Base-by-base conservation (phyloP, 73 alveolate species). In the Tetrahymena elliotti region DNA sequence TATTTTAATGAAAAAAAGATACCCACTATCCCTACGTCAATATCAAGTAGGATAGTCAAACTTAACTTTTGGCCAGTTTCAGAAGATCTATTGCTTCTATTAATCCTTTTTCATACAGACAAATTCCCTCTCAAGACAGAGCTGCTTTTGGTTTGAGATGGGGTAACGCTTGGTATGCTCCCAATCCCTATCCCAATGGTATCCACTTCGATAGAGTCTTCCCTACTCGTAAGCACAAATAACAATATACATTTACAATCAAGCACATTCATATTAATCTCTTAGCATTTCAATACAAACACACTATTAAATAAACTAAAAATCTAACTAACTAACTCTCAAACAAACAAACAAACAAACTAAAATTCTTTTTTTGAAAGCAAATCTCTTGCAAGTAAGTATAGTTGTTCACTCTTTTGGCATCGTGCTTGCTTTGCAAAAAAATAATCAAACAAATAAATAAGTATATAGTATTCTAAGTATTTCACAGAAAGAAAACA, bases 111-210 rank as follows among this genome's bases (percentile, higher is more conserved):
- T 94, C 96, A 40, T 84, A 84, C 95, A 84, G 82, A 94, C 84
- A 94, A 94, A 39, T 94, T 40, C 96, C 96, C 37, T 84, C 54
- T 52, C 93, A 94, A 88, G 93, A 88, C 88, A 84, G 96, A 41
- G 93, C 93, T 88, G 95, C 95, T n/a, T 37, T 94, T 52, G 95
- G 95, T 88, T 38, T 88, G 33, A 94, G 96, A 94, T 53, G 84
- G 83, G 96, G 96, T n/a, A 94, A 94, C 93, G 93, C 83, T 52
- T 94, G 93, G 93, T 88, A 84, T 40, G 52, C 52, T 53, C 95
- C 96, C 83, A 93, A 94, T 88, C 95, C 95, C 20, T 94, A 94
- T 94, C 96, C 96, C 33, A 94, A 94, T 68, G 40, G 93, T 47
- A 94, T 94, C 92, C 83, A 41, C 54, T 94, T 88, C 93, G 93